These are phyloP conservation scores for Fomitopsis schrenkii DNA, from an alignment of 1,284 basidiomycete species.

Conservation along the genomic window DNA sequence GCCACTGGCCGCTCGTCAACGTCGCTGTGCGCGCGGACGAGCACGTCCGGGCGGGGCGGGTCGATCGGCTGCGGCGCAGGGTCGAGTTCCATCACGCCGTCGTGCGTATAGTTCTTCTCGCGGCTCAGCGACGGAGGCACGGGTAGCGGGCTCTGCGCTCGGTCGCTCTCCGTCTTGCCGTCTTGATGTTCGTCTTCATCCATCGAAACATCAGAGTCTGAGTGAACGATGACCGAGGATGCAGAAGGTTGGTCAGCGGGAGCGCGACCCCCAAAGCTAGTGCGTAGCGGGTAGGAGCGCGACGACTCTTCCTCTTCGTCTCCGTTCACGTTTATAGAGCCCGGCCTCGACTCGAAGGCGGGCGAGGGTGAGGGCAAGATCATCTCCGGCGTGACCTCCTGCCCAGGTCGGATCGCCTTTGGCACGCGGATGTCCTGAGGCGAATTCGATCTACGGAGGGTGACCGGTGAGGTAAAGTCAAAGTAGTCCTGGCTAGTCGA, in stretches of 20 bases:
- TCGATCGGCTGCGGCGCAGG: constrained; percentile 29
- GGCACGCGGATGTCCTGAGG: constrained; percentile 10
- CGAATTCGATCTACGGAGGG: constrained; percentile 11
- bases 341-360: not conserved
- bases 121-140: constrained; percentile 14
- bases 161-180: not conserved
- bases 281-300: not conserved
- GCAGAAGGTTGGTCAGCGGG: no score
- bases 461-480: constrained; percentile 13
- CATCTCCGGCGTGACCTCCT: not conserved
- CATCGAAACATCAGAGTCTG: not conserved
- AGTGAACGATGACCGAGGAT: no score
- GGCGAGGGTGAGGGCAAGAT: not conserved
- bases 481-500: constrained; percentile 8
- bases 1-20: constrained; percentile 16
- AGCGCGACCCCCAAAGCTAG: no score
- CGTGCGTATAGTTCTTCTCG: constrained; percentile 28
- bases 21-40: constrained; percentile 22
- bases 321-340: not conserved
- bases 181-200: not conserved
- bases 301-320: not conserved
- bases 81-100: constrained; percentile 32
- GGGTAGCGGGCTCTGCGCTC: not conserved
- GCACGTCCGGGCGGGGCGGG: constrained; percentile 28
- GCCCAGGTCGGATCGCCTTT: not conserved